These are phyloP conservation scores for Pseudogymnoascus sp. DNA, from an alignment of 2,329 filamentous ascomycete species.

Conservation along the genomic window DNA sequence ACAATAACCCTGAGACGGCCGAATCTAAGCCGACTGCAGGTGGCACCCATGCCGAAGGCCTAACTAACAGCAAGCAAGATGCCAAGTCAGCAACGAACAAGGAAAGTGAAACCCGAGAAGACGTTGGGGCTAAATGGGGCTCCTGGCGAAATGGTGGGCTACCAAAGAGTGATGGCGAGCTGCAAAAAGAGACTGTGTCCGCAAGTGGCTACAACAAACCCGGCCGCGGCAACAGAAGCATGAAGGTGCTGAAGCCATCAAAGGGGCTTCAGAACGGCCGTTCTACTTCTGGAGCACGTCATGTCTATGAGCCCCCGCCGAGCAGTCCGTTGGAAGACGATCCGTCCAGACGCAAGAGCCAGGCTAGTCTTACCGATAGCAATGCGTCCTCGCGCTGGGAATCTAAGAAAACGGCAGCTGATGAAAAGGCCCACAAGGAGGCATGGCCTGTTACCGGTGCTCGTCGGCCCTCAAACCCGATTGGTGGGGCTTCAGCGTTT, in stretches of 20 bases:
- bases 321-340: constrained; percentile 40
- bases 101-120: constrained; percentile 35
- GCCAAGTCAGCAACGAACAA: neutral
- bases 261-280: constrained; percentile 31
- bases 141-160: constrained; percentile 58
- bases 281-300: constrained; percentile 36
- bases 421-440: constrained; percentile 25
- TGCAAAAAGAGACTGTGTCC: constrained; percentile 27
- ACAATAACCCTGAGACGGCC: neutral
- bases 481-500: constrained; percentile 90
- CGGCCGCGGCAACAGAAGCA: constrained; percentile 59
- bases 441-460: constrained; percentile 26
- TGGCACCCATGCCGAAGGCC: constrained; percentile 7
- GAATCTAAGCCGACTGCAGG: neutral
- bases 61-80: constrained; percentile 15
- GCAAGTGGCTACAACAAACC: constrained; percentile 60
- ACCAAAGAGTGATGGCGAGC: constrained; percentile 23
- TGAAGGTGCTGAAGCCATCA: constrained; percentile 84
- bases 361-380: constrained; percentile 34
- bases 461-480: constrained; percentile 66
- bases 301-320: constrained; percentile 47
- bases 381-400: constrained; percentile 42
- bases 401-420: constrained; percentile 41
- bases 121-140: constrained; percentile 57
- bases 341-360: constrained; percentile 46